Percentiles rank a stretch among this genome's conserved stretches.
Conservation (phyloP, 768 basidiomycete genomes). For the Russula abietina region DNA sequence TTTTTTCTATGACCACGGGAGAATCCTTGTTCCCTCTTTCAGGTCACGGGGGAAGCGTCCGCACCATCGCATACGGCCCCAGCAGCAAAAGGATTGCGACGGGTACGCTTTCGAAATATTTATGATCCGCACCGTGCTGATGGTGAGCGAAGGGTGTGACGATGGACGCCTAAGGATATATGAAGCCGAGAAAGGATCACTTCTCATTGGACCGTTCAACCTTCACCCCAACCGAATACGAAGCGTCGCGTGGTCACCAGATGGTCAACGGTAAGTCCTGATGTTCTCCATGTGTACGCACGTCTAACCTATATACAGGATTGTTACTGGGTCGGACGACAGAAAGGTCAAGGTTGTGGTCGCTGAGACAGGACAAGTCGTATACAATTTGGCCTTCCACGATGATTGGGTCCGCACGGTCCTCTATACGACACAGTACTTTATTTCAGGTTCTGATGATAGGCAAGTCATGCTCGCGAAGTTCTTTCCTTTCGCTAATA, state of each 20-base stretch:
- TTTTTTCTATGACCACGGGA: constrained; percentile 4
- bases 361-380: constrained; percentile 6
- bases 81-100: constrained; percentile 19
- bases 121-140: not conserved
- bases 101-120: not conserved
- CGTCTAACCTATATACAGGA: not conserved
- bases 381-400: constrained; percentile 16
- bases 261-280: constrained; percentile 13
- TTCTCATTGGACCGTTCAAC: constrained; percentile 20
- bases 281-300: not conserved
- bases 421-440: constrained; percentile 1
- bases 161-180: constrained; percentile 27
- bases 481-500: not conserved
- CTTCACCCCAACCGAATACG: constrained; percentile 23
- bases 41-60: constrained; percentile 1
- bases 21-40: constrained; percentile 3
- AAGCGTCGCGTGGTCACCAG: constrained; percentile 30
- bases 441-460: constrained; percentile 14
- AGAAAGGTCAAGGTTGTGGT: constrained; percentile 11
- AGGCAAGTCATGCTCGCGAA: not conserved
- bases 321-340: constrained; percentile 17
- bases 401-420: constrained; percentile 12
- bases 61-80: constrained; percentile 7
- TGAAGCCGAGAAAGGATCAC: constrained; percentile 26
- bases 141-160: constrained; percentile 9